These are phyloP conservation scores for Saturnispora diversa DNA, from an alignment of 805 yeast genomes.

Conservation along the genomic window DNA sequence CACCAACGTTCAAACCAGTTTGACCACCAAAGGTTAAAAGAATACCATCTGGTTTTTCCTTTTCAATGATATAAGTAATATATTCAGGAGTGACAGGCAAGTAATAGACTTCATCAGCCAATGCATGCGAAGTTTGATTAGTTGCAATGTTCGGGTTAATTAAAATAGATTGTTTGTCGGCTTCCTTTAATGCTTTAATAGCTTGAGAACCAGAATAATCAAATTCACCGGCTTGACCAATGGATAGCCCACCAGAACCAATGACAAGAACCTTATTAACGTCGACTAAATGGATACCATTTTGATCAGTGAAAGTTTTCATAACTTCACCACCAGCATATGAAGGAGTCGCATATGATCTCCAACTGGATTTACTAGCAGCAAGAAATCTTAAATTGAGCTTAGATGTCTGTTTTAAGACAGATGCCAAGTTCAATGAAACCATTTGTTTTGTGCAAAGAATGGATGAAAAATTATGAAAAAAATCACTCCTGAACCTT, in stretches of 20 bases:
- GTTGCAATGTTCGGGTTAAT: slow-evolving; percentile 98
- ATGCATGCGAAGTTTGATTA: slow-evolving; percentile 94
- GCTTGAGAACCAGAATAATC: slow-evolving; percentile 99
- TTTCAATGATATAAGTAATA: slow-evolving; percentile 88
- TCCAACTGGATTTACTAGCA: background rate
- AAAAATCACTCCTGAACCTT: background rate
- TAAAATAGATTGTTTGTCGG: slow-evolving; percentile 90
- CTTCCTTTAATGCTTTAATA: slow-evolving; percentile 95
- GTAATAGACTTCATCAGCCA: slow-evolving; percentile 96
- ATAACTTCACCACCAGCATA: slow-evolving; percentile 61
- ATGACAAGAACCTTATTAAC: slow-evolving; percentile 82
- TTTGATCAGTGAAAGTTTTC: slow-evolving; percentile 48
- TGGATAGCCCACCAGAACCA: slow-evolving; percentile 97
- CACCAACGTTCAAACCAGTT: slow-evolving; percentile 95
- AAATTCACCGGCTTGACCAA: slow-evolving; percentile 99
- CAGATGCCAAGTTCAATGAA: slow-evolving; percentile 10
- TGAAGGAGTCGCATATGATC: slow-evolving; percentile 20
- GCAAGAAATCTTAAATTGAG: slow-evolving; percentile 2
- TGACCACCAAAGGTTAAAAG: slow-evolving; percentile 98
- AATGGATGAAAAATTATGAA: background rate
- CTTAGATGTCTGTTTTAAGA: slow-evolving; percentile 6
- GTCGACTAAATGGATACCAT: slow-evolving; percentile 64
- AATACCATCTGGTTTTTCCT: slow-evolving; percentile 95
- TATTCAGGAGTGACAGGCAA: slow-evolving; percentile 96
- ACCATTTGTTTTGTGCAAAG: slow-evolving; percentile 1